Conservation (phyloP, 2,329 filamentous ascomycete genomes). For the Parafenestella ontariensis region DNA sequence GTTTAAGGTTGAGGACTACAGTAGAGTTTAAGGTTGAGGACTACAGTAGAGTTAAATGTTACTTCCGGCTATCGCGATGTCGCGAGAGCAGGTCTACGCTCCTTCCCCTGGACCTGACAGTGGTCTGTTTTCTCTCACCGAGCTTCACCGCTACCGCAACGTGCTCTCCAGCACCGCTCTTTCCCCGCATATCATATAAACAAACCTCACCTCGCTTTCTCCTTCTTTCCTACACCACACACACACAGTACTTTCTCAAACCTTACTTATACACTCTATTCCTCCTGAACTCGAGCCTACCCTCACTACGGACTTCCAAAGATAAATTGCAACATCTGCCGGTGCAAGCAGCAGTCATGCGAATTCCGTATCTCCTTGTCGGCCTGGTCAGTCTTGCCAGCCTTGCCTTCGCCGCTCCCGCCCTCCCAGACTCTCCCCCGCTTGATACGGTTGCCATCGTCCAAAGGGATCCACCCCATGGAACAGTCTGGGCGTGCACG, state of each 20-base stretch:
- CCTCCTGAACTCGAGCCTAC: not conserved
- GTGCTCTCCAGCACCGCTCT: not conserved
- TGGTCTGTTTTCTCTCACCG: not conserved
- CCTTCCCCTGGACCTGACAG: not conserved
- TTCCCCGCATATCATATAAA: not conserved
- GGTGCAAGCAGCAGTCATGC: not conserved
- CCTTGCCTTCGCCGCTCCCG: slow-evolving; percentile 4
- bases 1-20: too few relatives aligned
- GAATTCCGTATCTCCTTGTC: not conserved
- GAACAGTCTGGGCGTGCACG: not conserved
- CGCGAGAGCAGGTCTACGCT: too few relatives aligned
- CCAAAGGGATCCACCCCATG: too few relatives aligned
- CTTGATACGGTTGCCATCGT: not conserved
- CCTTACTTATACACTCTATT: not conserved
- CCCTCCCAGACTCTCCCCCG: not conserved
- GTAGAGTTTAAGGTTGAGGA: too few relatives aligned
- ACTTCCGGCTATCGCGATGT: too few relatives aligned
- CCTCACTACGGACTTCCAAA: not conserved
- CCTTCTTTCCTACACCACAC: not conserved
- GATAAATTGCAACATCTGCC: not conserved
- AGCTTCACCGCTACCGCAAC: not conserved
- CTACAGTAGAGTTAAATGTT: too few relatives aligned
- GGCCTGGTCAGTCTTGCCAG: slow-evolving; percentile 3
- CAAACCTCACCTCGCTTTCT: not conserved
- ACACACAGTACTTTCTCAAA: not conserved